phyloP scores from a whole-genome alignment of 345 rosid species.

The Arabidopsis thaliana region DNA sequence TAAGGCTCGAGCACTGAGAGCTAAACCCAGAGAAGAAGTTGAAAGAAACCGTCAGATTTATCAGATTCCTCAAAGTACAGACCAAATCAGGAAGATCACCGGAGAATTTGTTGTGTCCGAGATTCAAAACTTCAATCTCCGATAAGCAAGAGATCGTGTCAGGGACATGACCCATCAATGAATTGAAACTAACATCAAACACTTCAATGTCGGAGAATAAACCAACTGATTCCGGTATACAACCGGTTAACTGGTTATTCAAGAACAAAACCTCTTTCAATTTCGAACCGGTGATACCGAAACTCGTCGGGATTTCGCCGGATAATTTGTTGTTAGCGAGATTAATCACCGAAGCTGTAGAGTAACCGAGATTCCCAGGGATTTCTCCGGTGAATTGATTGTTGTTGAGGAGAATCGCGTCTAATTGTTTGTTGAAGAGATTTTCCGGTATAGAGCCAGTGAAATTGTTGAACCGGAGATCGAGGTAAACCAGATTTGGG shows the following conservation, averaged over 20 bases:
- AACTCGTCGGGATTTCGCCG: constrained; percentile 68
- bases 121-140: constrained; percentile 71
- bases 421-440: constrained; percentile 74
- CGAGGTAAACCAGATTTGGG: constrained; percentile 75
- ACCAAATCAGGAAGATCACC: constrained; percentile 75
- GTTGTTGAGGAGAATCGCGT: constrained; percentile 84
- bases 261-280: constrained; percentile 73
- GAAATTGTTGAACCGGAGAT: constrained; percentile 87
- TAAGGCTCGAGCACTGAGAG: constrained; percentile 64
- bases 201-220: constrained; percentile 69
- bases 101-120: constrained; percentile 78
- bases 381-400: constrained; percentile 71
- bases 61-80: constrained; percentile 65
- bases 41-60: constrained; percentile 78
- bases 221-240: constrained; percentile 84
- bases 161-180: constrained; percentile 81
- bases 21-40: constrained; percentile 97
- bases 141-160: constrained; percentile 66
- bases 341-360: constrained; percentile 82
- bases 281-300: constrained; percentile 58
- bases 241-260: constrained; percentile 82
- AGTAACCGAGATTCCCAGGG: constrained; percentile 70
- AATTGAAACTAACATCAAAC: constrained; percentile 76
- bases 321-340: constrained; percentile 74
- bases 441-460: constrained; percentile 72